Evolutionary conservation across 139 green algal genomes (phyloP).

Genomic region (Coelastrella sp.): DNA sequence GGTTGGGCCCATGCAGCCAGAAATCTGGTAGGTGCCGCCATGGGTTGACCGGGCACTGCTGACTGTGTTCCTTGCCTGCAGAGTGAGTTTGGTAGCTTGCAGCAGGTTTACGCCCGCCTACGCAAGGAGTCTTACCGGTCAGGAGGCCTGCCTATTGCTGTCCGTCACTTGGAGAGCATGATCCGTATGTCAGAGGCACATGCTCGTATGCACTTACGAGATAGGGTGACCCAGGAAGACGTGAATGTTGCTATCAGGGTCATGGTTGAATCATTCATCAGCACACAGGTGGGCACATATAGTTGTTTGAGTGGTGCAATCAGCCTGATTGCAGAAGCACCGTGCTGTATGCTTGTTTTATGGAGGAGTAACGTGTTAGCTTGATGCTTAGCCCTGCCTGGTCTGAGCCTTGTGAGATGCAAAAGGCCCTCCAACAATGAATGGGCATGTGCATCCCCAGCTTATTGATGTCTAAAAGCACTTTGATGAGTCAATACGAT

Average conservation of each 20-base stretch:
- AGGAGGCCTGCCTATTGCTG: slow-evolving; percentile 97
- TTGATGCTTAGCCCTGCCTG: too few species aligned
- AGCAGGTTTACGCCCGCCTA: slow-evolving; percentile 66
- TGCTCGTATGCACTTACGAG: slow-evolving; percentile 95
- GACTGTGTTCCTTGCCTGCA: not conserved
- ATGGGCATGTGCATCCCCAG: too few species aligned
- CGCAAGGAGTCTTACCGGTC: slow-evolving; percentile 63
- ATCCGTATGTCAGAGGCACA: slow-evolving; percentile 98
- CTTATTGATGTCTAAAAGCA: too few species aligned
- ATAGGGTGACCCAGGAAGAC: slow-evolving; percentile 88
- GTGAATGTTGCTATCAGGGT: slow-evolving; percentile 77
- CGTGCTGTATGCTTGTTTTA: too few species aligned
- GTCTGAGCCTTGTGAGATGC: too few species aligned
- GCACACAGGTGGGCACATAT: slow-evolving; percentile 55
- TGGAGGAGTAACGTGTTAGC: too few species aligned
- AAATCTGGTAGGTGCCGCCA: not conserved
- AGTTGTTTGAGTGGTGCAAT: not conserved
- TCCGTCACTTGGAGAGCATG: slow-evolving; percentile 97
- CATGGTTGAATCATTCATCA: slow-evolving; percentile 97
- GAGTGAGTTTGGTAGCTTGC: slow-evolving; percentile 47
- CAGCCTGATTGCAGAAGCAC: too few species aligned
- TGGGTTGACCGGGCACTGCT: too few species aligned
- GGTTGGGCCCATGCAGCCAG: too few species aligned
- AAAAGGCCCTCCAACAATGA: too few species aligned
- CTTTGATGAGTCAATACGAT: too few species aligned